phyloP scores from a whole-genome alignment of 352 stramenopile genomes.

The Pythium biforme region DNA sequence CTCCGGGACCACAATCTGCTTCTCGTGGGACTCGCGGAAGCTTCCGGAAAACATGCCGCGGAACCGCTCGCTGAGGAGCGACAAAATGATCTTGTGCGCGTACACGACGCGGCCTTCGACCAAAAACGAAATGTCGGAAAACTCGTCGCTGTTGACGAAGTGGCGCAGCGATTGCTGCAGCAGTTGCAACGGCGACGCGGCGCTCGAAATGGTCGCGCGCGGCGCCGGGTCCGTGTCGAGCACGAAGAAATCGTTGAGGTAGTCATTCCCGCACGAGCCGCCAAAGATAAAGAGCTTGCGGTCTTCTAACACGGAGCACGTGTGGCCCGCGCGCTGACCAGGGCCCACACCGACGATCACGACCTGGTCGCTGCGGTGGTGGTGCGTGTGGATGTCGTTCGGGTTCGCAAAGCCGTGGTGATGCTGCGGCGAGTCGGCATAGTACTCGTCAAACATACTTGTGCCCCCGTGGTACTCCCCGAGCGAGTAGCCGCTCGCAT shows the following conservation, averaged over 20 bases:
- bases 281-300: constrained; percentile 94
- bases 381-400: constrained; percentile 47
- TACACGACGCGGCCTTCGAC: constrained; percentile 92
- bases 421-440: constrained; percentile 4
- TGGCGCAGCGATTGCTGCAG: constrained; percentile 79
- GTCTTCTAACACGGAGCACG: constrained; percentile 89
- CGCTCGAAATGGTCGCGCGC: constrained; percentile 66
- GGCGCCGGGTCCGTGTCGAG: constrained; percentile 93
- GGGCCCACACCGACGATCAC: constrained; percentile 85
- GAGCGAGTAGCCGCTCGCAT: background rate
- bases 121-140: constrained; percentile 95
- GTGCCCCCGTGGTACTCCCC: constrained; percentile 8
- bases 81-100: constrained; percentile 94
- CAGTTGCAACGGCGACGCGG: constrained; percentile 58
- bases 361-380: constrained; percentile 65
- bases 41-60: constrained; percentile 93
- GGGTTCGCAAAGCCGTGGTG: constrained; percentile 51
- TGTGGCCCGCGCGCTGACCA: constrained; percentile 91
- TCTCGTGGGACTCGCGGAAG: constrained; percentile 85
- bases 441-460: constrained; percentile 16
- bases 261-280: constrained; percentile 89
- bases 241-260: constrained; percentile 94
- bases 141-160: constrained; percentile 93
- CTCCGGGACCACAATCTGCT: constrained; percentile 89
- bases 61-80: constrained; percentile 92